Evolutionary conservation across 352 stramenopile genomes (phyloP).

Genomic region (Globisporangium recalcitrans): DNA sequence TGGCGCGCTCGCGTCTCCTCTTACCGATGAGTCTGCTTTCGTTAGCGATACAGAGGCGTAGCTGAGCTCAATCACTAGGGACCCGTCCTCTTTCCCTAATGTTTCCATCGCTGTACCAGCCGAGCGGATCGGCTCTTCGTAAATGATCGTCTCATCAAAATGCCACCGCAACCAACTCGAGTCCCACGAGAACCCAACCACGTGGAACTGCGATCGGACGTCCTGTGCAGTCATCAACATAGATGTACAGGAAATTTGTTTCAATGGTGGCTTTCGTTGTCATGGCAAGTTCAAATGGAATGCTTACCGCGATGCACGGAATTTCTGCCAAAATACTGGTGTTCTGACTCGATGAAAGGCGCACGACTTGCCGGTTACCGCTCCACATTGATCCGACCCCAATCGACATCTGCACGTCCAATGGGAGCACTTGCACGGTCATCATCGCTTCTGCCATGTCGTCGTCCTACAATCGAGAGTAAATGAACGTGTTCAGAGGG

Average conservation of each 20-base stretch:
- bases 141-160: conserved; percentile 43
- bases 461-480: background rate
- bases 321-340: conserved; percentile 29
- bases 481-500: no score
- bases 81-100: background rate
- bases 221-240: conserved; percentile 18
- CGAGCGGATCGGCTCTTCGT: conserved; percentile 32
- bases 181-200: conserved; percentile 42
- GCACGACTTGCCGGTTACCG: conserved; percentile 18
- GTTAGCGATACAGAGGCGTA: background rate
- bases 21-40: background rate
- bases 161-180: conserved; percentile 54
- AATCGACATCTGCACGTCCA: conserved; percentile 26
- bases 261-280: background rate
- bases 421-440: conserved; percentile 20
- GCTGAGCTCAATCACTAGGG: conserved; percentile 1
- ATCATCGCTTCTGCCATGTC: conserved; percentile 20
- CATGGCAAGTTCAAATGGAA: background rate
- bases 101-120: background rate
- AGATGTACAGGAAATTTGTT: background rate
- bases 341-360: conserved; percentile 27
- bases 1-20: background rate
- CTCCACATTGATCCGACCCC: conserved; percentile 10
- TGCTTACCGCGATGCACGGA: conserved; percentile 31
- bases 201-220: conserved; percentile 22